phyloP scores from a whole-genome alignment of 495 filamentous ascomycete genomes.

The Daldinia bambusicola region DNA sequence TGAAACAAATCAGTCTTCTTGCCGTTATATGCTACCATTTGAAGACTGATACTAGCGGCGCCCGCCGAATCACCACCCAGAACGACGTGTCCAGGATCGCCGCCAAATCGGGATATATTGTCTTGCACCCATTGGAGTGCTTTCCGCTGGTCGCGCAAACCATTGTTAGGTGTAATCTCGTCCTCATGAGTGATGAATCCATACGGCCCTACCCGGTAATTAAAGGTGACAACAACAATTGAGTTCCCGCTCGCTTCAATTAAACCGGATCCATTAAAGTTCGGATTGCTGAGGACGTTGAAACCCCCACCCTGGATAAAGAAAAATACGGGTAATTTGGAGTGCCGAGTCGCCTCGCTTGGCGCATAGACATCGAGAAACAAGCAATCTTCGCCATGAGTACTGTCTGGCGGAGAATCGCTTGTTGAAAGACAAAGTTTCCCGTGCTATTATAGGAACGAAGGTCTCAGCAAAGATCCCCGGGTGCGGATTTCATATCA shows the following conservation, averaged over 20 bases:
- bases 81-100: slow-evolving; percentile 69
- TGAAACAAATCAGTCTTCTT: slow-evolving; percentile 67
- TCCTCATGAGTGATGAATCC: slow-evolving; percentile 47
- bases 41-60: slow-evolving; percentile 53
- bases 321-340: slow-evolving; percentile 69
- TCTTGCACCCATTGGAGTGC: slow-evolving; percentile 78
- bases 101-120: slow-evolving; percentile 74
- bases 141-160: slow-evolving; percentile 72
- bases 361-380: slow-evolving; percentile 75
- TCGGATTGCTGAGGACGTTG: slow-evolving; percentile 64
- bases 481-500: not conserved
- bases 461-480: slow-evolving; percentile 9
- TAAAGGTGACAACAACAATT: slow-evolving; percentile 75
- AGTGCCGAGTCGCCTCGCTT: slow-evolving; percentile 54
- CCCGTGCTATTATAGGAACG: slow-evolving; percentile 37
- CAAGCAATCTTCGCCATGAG: slow-evolving; percentile 67
- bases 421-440: slow-evolving; percentile 38
- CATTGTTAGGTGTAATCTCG: slow-evolving; percentile 62
- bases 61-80: slow-evolving; percentile 76
- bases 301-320: slow-evolving; percentile 79
- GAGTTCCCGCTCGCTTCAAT: slow-evolving; percentile 64
- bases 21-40: slow-evolving; percentile 53
- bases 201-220: slow-evolving; percentile 63
- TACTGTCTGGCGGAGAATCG: slow-evolving; percentile 23
- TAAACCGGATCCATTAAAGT: slow-evolving; percentile 65